These are phyloP conservation scores for Lichtheimia ornata DNA, from an alignment of 371 early-diverging fungal species.

Conservation along the genomic window DNA sequence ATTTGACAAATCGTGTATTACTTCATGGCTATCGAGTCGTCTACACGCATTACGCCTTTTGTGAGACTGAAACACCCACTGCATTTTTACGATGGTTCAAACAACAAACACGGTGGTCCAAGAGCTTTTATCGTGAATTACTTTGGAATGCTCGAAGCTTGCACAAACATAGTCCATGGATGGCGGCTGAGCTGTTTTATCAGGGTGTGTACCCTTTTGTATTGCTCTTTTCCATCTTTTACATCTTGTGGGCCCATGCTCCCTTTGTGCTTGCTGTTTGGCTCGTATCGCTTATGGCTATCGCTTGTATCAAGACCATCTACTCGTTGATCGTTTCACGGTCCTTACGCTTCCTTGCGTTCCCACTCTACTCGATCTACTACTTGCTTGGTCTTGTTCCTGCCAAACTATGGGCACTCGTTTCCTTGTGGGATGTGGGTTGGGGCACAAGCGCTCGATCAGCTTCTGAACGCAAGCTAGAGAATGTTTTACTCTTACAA, in stretches of 20 bases:
- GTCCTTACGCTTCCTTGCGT: slow-evolving; percentile 47
- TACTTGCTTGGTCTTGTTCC: slow-evolving; percentile 61
- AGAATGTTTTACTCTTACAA: slow-evolving; percentile 28
- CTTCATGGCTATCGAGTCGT: slow-evolving; percentile 55
- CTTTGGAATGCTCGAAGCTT: slow-evolving; percentile 57
- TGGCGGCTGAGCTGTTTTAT: slow-evolving; percentile 65
- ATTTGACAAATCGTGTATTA: slow-evolving; percentile 64
- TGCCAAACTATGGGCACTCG: slow-evolving; percentile 59
- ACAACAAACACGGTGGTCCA: slow-evolving; percentile 72
- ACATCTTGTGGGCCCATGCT: slow-evolving; percentile 38
- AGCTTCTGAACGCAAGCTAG: slow-evolving; percentile 42
- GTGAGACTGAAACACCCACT: slow-evolving; percentile 67
- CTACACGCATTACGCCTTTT: slow-evolving; percentile 63
- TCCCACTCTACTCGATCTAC: slow-evolving; percentile 55
- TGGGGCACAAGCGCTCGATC: slow-evolving; percentile 63
- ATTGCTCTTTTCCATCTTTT: slow-evolving; percentile 55
- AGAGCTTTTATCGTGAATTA: slow-evolving; percentile 69
- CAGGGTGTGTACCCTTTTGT: slow-evolving; percentile 69
- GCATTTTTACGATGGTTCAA: slow-evolving; percentile 64
- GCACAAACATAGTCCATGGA: slow-evolving; percentile 67
- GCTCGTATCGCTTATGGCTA: slow-evolving; percentile 45
- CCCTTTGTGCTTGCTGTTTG: slow-evolving; percentile 49
- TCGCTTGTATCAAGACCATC: slow-evolving; percentile 51
- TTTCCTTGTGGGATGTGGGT: slow-evolving; percentile 61
- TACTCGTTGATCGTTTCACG: slow-evolving; percentile 44